Evolutionary conservation across 1,284 basidiomycete genomes (phyloP).

Genomic region (Sanghuangporus baumii): DNA sequence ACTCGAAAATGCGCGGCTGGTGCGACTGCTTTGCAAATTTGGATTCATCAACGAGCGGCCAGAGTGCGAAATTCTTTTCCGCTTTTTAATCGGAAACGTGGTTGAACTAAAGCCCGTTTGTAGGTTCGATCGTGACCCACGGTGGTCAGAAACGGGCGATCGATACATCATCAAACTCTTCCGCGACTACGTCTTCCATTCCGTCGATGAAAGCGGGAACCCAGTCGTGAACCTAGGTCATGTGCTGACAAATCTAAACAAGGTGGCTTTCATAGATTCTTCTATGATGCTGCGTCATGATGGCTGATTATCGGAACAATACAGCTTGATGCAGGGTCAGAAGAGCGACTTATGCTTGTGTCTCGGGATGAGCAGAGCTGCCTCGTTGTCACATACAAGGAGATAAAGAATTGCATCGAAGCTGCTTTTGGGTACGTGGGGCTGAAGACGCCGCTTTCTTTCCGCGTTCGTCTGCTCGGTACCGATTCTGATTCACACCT

Average conservation of each 20-base stretch:
- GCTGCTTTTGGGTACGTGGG: slow-evolving; percentile 58
- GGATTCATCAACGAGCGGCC: slow-evolving; percentile 98
- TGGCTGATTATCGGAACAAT: neutral
- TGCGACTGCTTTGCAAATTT: slow-evolving; percentile 89
- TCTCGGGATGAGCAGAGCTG: slow-evolving; percentile 95
- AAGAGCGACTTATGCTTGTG: slow-evolving; percentile 93
- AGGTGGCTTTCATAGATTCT: slow-evolving; percentile 42
- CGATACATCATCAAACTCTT: slow-evolving; percentile 98
- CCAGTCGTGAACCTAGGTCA: slow-evolving; percentile 90
- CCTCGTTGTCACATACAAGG: slow-evolving; percentile 92
- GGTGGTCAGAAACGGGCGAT: slow-evolving; percentile 98
- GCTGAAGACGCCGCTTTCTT: neutral
- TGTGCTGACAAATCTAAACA: slow-evolving; percentile 88
- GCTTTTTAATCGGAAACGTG: neutral
- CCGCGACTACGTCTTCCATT: slow-evolving; percentile 98
- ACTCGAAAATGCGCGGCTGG: slow-evolving; percentile 95
- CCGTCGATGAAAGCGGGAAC: slow-evolving; percentile 86
- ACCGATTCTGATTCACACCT: neutral
- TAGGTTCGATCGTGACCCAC: slow-evolving; percentile 90
- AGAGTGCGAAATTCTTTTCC: slow-evolving; percentile 55
- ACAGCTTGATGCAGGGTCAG: slow-evolving; percentile 89
- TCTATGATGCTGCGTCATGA: neutral
- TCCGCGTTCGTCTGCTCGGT: neutral
- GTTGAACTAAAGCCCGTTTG: neutral
- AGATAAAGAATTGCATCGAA: slow-evolving; percentile 84